Conservation (phyloP, 371 early-diverging fungal genomes). For the Cokeromyces recurvatus region DNA sequence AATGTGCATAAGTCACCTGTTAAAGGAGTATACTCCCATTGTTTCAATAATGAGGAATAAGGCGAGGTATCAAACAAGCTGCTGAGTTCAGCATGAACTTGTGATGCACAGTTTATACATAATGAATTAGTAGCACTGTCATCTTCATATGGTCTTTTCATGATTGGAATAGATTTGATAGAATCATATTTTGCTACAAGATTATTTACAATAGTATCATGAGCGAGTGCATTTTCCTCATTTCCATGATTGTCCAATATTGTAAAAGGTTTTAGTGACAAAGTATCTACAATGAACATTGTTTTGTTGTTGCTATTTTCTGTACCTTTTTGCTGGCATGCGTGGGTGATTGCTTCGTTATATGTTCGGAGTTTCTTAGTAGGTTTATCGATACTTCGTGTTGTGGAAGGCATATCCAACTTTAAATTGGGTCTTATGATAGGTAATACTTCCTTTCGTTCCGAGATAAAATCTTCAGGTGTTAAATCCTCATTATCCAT, state of each 20-base stretch:
- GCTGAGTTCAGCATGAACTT: too few relatives aligned
- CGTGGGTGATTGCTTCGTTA: neutral
- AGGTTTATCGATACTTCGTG: slow-evolving; percentile 4
- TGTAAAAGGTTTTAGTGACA: slow-evolving; percentile 5
- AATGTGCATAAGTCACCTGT: neutral
- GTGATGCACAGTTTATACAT: too few relatives aligned
- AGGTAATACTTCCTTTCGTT: slow-evolving; percentile 1
- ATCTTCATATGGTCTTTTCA: too few relatives aligned
- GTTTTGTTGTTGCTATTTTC: too few relatives aligned
- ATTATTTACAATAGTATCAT: slow-evolving; percentile 1
- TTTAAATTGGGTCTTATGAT: slow-evolving; percentile 5
- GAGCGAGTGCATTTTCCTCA: slow-evolving; percentile 37
- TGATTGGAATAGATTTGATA: too few relatives aligned
- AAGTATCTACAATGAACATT: slow-evolving; percentile 2
- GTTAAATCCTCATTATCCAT: slow-evolving; percentile 1
- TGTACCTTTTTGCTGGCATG: neutral
- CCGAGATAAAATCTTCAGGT: slow-evolving; percentile 2
- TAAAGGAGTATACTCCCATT: neutral
- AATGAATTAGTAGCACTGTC: too few relatives aligned
- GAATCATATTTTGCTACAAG: too few relatives aligned
- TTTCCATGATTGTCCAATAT: slow-evolving; percentile 69
- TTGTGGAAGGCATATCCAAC: slow-evolving; percentile 6
- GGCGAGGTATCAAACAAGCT: too few relatives aligned
- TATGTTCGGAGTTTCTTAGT: slow-evolving; percentile 1
- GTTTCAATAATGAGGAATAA: neutral